Percentiles rank a stretch among this genome's conserved stretches.
Conservation (phyloP, 2,329 filamentous ascomycete species). For the Fusarium chlamydosporum region DNA sequence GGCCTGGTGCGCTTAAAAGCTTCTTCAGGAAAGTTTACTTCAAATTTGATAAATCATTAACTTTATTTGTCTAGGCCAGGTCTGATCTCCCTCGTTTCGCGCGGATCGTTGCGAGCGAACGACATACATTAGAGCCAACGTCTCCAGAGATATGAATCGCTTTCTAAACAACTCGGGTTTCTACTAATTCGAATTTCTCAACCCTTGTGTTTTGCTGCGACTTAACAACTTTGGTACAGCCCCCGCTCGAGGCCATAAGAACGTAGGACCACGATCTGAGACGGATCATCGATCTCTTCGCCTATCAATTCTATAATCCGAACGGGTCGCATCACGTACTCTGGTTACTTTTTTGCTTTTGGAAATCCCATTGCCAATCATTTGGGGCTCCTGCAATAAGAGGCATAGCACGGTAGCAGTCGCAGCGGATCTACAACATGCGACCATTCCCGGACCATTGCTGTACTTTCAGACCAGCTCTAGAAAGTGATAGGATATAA, state of each 20-base stretch:
- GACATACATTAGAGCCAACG: not conserved
- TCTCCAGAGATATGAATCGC: slow-evolving; percentile 4
- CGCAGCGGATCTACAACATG: not conserved
- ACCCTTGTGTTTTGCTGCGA: not conserved
- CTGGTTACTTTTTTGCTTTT: slow-evolving; percentile 10
- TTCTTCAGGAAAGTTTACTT: not conserved
- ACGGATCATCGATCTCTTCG: slow-evolving; percentile 10
- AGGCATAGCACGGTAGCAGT: slow-evolving; percentile 14
- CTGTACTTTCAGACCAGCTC: not conserved
- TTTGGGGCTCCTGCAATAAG: slow-evolving; percentile 15
- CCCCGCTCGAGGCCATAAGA: not conserved
- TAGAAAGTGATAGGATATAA: not conserved
- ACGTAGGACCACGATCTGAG: not conserved
- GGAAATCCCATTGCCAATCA: slow-evolving; percentile 2
- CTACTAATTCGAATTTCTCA: not conserved
- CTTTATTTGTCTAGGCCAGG: not conserved
- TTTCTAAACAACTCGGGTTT: not conserved
- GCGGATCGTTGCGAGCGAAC: slow-evolving; percentile 1
- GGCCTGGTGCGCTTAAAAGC: slow-evolving; percentile 4
- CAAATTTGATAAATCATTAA: not conserved
- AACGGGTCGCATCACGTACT: not conserved
- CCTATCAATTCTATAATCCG: not conserved
- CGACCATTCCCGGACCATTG: slow-evolving; percentile 2
- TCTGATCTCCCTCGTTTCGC: slow-evolving; percentile 5
- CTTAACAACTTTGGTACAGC: not conserved